Percentiles rank a stretch among this genome's conserved stretches.
Conservation (phyloP, 2,329 filamentous ascomycete genomes). For the Cryphonectria parasitica region DNA sequence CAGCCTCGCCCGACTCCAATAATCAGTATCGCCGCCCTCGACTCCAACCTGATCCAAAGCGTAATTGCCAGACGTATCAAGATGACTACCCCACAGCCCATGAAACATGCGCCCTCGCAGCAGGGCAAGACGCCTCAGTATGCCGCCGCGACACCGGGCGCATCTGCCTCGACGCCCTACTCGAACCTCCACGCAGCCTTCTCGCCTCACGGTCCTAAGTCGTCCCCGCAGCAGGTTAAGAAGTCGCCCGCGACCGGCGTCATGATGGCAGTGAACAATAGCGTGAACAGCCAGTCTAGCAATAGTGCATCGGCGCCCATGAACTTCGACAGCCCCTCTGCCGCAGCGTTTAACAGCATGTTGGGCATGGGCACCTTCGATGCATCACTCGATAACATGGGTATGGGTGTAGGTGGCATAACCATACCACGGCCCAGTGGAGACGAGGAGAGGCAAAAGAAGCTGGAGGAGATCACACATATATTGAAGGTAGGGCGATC, state of each 20-base stretch:
- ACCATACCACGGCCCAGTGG: slow-evolving; percentile 45
- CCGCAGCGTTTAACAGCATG: slow-evolving; percentile 63
- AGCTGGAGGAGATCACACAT: slow-evolving; percentile 56
- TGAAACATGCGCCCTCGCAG: slow-evolving; percentile 54
- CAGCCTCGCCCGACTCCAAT: slow-evolving; percentile 1
- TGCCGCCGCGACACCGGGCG: slow-evolving; percentile 63
- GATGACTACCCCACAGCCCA: slow-evolving; percentile 57
- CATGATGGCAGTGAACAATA: slow-evolving; percentile 41
- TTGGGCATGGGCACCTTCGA: slow-evolving; percentile 58
- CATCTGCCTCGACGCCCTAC: slow-evolving; percentile 70
- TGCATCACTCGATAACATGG: slow-evolving; percentile 52
- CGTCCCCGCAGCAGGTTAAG: slow-evolving; percentile 67
- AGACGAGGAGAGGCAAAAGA: slow-evolving; percentile 59
- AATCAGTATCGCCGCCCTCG: not conserved
- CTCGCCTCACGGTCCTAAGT: slow-evolving; percentile 60
- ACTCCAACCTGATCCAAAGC: not conserved
- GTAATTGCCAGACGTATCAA: not conserved
- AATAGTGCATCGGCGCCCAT: slow-evolving; percentile 34
- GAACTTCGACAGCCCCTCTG: slow-evolving; percentile 68
- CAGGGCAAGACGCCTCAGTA: slow-evolving; percentile 57
- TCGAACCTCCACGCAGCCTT: slow-evolving; percentile 57
- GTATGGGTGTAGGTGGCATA: slow-evolving; percentile 51
- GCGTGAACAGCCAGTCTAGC: slow-evolving; percentile 30
- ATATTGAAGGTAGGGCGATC: slow-evolving; percentile 49
- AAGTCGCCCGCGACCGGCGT: slow-evolving; percentile 63